phyloP scores from a whole-genome alignment of 768 basidiomycete species.

The Russula foetens region DNA sequence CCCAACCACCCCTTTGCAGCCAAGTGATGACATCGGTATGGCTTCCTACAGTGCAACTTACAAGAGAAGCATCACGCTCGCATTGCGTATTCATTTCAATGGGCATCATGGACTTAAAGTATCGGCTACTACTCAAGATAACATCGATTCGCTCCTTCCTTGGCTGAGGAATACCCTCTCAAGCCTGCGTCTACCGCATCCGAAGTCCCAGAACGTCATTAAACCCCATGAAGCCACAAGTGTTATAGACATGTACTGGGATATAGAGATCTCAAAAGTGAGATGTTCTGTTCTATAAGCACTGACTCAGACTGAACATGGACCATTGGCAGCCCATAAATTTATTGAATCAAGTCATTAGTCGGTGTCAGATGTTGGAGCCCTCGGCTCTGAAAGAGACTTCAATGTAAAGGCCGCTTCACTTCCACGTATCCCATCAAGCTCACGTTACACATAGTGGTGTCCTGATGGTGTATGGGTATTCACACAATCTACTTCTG shows the following conservation, averaged over 20 bases:
- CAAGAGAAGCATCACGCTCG: not conserved
- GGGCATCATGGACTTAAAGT: not conserved
- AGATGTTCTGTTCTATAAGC: not conserved
- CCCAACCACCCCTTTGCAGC: too few relatives aligned
- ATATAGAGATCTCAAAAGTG: not conserved
- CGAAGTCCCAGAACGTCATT: conserved; percentile 2
- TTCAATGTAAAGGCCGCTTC: not conserved
- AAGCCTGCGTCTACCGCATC: conserved; percentile 3
- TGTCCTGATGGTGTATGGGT: conserved; percentile 6
- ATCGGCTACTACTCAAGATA: not conserved
- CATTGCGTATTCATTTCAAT: conserved; percentile 8
- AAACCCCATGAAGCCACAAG: not conserved
- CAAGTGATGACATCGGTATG: not conserved
- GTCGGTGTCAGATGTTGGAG: not conserved
- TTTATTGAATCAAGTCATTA: not conserved
- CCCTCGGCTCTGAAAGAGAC: not conserved
- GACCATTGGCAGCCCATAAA: not conserved
- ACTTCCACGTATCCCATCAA: not conserved
- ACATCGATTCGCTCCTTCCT: not conserved
- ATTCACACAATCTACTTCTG: not conserved
- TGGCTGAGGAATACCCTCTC: conserved; percentile 1
- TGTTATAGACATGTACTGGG: conserved; percentile 12
- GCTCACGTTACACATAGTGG: not conserved
- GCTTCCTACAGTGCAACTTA: not conserved
- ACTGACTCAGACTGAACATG: not conserved